Conservation (phyloP, 495 filamentous ascomycete species). For the Neurospora terricola region DNA sequence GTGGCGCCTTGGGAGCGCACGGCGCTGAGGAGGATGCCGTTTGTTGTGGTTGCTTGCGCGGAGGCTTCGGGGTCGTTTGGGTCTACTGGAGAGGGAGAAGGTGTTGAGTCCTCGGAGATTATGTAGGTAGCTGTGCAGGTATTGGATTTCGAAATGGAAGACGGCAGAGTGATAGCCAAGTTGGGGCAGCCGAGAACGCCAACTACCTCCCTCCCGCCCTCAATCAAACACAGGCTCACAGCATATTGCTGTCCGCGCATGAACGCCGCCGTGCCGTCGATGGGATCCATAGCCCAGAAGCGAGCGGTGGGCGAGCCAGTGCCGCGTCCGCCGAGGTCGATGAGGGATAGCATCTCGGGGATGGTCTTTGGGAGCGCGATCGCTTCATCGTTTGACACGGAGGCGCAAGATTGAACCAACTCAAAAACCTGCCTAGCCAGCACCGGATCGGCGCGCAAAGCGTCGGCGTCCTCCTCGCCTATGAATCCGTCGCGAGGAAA, state of each 20-base stretch:
- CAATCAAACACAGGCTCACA: conserved; percentile 43
- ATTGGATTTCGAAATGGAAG: not conserved
- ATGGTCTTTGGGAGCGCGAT: conserved; percentile 26
- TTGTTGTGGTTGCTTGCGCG: not conserved
- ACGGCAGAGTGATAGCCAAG: conserved; percentile 10
- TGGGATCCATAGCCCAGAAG: conserved; percentile 52
- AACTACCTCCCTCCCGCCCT: conserved; percentile 41
- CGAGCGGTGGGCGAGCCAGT: conserved; percentile 26
- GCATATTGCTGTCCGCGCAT: conserved; percentile 49
- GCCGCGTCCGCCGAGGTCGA: conserved; percentile 43
- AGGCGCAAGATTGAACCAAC: conserved; percentile 31
- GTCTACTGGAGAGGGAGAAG: not conserved
- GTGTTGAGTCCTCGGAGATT: not conserved
- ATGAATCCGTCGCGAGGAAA: conserved; percentile 45
- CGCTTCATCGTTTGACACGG: conserved; percentile 23
- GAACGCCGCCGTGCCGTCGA: conserved; percentile 52
- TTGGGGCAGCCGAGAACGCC: conserved; percentile 52
- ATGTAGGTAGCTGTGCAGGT: not conserved
- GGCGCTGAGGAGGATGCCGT: conserved; percentile 28
- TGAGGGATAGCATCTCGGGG: conserved; percentile 44
- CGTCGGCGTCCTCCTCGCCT: conserved; percentile 42
- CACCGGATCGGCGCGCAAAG: conserved; percentile 32
- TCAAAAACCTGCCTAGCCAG: conserved; percentile 42
- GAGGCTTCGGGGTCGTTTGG: not conserved
- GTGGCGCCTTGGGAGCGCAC: conserved; percentile 40